Evolutionary conservation across 257 asterid genomes (phyloP), one percentile per base, ranked within the genome.

Genomic region (Cinchona pubescens): DNA sequence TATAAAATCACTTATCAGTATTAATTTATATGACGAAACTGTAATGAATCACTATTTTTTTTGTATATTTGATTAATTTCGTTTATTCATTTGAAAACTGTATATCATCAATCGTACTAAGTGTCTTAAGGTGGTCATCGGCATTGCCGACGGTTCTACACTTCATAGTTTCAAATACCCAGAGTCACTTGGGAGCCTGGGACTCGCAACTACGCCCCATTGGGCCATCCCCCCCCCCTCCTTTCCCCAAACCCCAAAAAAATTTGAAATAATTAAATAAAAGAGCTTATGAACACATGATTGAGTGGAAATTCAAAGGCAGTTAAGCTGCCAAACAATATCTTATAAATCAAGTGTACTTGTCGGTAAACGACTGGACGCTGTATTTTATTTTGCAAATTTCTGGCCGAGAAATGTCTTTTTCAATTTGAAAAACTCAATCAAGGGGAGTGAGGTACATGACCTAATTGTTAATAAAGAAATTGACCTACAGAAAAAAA

Each of bases 291-390:
- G 48, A 5, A 56, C 23, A 56, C 40, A 29, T 55, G 75, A 56
- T 11, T 21, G 51, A 32, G 60, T 55, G 11, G 27, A 72, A 38
- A 37, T 23, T 34, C 40, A 25, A 37, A 30, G 1, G 66, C 62
- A 55, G 18, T 7, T 2, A 58, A 58, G 25, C 35, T 8, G 29
- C 63, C 14, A n/a, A 53, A 2, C 60, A 53, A 53, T 45, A 64
- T 37, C 38, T 37, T 53, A n/a, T n/a, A n/a, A 55, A 34, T 32
- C 53, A 23, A 43, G 7, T 51, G 18, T 25, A 64, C 37, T 60
- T 73, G 76, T 73, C 76, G 76, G 76, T 42, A 72, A 64, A 19
- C n/a, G n/a, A n/a, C n/a, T n/a, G n/a, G n/a, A 37, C 18, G 13
- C 30, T 3, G 0, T 43, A 0, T 16, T 29, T 4, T 45, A 2